Percentiles rank a stretch among this genome's conserved stretches.
Conservation (phyloP, 1,284 basidiomycete species). For the Austroboletus niveus region DNA sequence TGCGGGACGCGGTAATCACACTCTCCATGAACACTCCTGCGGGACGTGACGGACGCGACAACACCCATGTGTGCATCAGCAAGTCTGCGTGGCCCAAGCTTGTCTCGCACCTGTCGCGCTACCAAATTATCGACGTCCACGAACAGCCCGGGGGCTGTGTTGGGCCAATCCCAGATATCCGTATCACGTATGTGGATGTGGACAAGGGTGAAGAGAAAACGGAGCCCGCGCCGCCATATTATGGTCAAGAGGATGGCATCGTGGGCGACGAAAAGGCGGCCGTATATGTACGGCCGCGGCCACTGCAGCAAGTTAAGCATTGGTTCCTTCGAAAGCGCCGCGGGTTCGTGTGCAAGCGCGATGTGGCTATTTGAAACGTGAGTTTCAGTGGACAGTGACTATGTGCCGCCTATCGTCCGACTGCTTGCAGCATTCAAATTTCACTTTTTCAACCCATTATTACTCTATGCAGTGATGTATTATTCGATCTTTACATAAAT, state of each 20-base stretch:
- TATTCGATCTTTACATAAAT: no score
- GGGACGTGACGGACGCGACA: slow-evolving; percentile 22
- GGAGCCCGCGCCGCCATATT: slow-evolving; percentile 20
- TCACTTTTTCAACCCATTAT: no score
- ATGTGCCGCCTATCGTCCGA: no score
- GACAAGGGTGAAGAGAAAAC: slow-evolving; percentile 1
- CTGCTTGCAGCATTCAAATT: no score
- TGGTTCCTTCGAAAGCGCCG: slow-evolving; percentile 21
- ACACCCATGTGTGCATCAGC: slow-evolving; percentile 47
- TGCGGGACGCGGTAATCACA: slow-evolving; percentile 43
- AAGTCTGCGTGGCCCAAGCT: slow-evolving; percentile 55
- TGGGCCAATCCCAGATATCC: slow-evolving; percentile 16
- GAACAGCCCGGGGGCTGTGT: not conserved
- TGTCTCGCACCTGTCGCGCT: slow-evolving; percentile 42
- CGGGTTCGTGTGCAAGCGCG: not conserved
- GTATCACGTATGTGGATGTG: slow-evolving; percentile 13
- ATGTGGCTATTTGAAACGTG: no score
- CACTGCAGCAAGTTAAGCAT: slow-evolving; percentile 5
- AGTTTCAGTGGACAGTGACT: no score
- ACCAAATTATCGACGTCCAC: slow-evolving; percentile 53
- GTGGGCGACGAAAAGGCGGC: slow-evolving; percentile 19
- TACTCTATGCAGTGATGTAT: no score
- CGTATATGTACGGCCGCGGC: not conserved
- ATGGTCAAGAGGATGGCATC: not conserved
- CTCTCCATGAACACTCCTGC: slow-evolving; percentile 41